Evolutionary conservation across 148 eudicot genomes (phyloP).

Genomic region (Camellia granthamiana): DNA sequence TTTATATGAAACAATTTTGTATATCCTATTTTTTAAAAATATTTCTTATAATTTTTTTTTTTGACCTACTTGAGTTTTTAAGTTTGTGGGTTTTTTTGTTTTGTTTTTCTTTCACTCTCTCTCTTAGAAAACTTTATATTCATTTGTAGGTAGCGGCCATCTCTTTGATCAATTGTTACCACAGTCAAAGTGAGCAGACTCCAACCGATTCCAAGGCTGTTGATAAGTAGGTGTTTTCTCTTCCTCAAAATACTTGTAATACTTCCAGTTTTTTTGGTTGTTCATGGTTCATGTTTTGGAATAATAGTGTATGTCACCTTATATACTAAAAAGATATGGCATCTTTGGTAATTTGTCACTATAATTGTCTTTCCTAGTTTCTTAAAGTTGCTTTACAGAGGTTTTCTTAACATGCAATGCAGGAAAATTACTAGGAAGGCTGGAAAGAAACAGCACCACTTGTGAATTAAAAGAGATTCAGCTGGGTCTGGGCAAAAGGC

Average conservation of each 20-base stretch:
- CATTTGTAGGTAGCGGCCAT: constrained; percentile 5
- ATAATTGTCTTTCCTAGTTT: background rate
- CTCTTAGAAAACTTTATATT: background rate
- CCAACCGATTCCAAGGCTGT: constrained; percentile 18
- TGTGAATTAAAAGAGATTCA: constrained; percentile 81
- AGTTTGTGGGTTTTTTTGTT: background rate
- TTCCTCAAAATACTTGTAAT: background rate
- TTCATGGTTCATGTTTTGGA: background rate
- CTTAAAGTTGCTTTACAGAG: background rate
- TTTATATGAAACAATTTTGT: background rate
- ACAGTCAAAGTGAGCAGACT: constrained; percentile 16
- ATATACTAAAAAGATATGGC: too few species aligned
- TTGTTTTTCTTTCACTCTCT: too few species aligned
- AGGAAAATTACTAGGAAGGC: constrained; percentile 43
- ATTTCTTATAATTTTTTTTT: background rate
- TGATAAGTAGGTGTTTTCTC: constrained; percentile 45
- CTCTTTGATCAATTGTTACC: constrained; percentile 10
- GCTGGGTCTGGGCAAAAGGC: constrained; percentile 89
- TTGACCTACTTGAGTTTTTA: background rate
- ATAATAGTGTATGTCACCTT: background rate
- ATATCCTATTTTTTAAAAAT: background rate
- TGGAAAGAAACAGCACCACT: constrained; percentile 81
- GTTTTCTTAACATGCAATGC: constrained; percentile 19
- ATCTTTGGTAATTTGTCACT: too few species aligned
- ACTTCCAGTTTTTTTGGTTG: background rate